These are phyloP conservation scores for Nicotiana benthamiana DNA, from an alignment of 257 asterid species.

Conservation along the genomic window DNA sequence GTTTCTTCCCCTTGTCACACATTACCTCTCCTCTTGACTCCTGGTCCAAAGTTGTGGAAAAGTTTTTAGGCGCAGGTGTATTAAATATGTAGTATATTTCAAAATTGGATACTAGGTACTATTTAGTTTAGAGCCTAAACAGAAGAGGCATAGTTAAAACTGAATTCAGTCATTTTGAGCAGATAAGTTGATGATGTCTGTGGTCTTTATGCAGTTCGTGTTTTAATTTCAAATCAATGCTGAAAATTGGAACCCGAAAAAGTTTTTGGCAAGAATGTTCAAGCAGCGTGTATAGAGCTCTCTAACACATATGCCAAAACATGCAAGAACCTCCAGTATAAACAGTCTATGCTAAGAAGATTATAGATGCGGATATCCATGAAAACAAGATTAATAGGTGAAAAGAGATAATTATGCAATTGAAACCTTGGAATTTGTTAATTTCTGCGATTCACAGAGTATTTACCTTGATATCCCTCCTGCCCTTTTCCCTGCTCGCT, in stretches of 20 bases:
- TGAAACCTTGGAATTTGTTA: neutral
- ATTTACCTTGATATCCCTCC: neutral
- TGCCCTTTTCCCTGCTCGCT: neutral
- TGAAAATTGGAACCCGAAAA: neutral
- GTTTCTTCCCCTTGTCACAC: neutral
- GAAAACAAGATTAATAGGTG: neutral
- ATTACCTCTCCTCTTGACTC: neutral
- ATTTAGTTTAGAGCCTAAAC: neutral
- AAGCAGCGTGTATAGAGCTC: neutral
- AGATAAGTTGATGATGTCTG: neutral
- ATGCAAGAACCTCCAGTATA: neutral
- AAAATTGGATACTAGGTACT: neutral
- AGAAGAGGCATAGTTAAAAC: neutral
- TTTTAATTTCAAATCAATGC: neutral
- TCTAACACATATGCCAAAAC: neutral
- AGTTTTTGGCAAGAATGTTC: neutral
- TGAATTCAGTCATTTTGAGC: neutral
- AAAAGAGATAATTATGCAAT: neutral
- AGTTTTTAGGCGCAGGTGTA: neutral
- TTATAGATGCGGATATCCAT: neutral
- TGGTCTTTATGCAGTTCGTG: neutral
- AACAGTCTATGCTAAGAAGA: neutral
- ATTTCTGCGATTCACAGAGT: neutral
- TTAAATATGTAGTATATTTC: neutral
- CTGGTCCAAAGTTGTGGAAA: neutral